Evolutionary conservation across 768 basidiomycete genomes (phyloP), one percentile per base, ranked within the genome.

Genomic region (Clitopilus hobsonii): DNA sequence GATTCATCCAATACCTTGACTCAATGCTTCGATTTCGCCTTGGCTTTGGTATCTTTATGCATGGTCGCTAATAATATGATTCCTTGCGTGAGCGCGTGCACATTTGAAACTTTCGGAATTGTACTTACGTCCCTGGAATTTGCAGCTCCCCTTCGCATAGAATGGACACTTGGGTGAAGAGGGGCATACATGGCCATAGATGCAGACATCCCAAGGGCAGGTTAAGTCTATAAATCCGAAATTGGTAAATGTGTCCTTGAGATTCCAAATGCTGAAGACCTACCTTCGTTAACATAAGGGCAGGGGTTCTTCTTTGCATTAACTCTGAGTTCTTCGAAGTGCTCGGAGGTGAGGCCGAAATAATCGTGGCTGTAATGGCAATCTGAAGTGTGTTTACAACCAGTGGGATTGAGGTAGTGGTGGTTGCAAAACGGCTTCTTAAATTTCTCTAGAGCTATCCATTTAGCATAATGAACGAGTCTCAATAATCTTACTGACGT

Each of bases 191-290:
- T 79, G 71, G 25, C 83, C 75, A 70, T 80, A 71, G 69, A 78
- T 81, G 63, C 85, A 87, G 3, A 74, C 73, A 47, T 84, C 83
- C 73, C 80, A 85, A 11, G 71, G 58, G 65, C 85, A 88, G 13
- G 67, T 45, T 36, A 83, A 81, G 23, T 79, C 85, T 86, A 61
- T 54, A 20, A 45, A 60, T 30, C 38, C 36, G 52, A 41, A 32
- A 57, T 45, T 5, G 22, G 41, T 49, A 56, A n/a, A n/a, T n/a
- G n/a, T n/a, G n/a, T n/a, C n/a, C n/a, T n/a, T n/a, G n/a, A 49
- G 38, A 38, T 56, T 29, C 14, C 18, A 56, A 53, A 53, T 57
- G 45, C 58, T 30, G 25, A 32, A 38, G 55, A 24, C 5, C 3
- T 45, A 45, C 41, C 41, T 5, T 45, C 41, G 41, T 45, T 45